These are phyloP conservation scores for Suillus clintonianus DNA, from an alignment of 768 basidiomycete species.

Conservation along the genomic window DNA sequence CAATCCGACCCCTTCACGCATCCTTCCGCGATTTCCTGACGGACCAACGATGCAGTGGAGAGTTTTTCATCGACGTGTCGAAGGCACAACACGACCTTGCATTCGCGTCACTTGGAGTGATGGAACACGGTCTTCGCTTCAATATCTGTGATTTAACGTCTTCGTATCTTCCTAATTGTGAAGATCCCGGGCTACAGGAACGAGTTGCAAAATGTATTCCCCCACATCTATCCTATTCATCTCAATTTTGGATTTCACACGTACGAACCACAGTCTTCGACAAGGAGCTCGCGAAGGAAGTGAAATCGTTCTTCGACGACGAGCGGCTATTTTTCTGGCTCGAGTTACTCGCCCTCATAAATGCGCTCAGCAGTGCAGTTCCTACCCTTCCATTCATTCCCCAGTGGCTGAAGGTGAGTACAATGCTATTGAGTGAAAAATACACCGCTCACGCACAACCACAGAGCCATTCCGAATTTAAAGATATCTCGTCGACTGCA, in stretches of 20 bases:
- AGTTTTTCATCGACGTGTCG: constrained; percentile 14
- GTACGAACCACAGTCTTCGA: not conserved
- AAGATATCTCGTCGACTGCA: constrained; percentile 1
- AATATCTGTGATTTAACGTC: too few species aligned
- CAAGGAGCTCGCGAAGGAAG: not conserved
- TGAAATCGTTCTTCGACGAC: not conserved
- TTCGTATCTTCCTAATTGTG: too few species aligned
- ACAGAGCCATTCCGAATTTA: not conserved
- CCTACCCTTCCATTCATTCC: not conserved
- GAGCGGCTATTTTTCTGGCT: constrained; percentile 11
- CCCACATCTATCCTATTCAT: constrained; percentile 8
- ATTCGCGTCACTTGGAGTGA: constrained; percentile 21
- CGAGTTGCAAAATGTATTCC: too few species aligned
- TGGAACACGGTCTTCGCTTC: too few species aligned
- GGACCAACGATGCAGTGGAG: constrained; percentile 10
- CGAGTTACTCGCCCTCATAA: not conserved
- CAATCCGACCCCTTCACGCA: too few species aligned
- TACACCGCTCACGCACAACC: not conserved
- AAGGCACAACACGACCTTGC: constrained; percentile 19
- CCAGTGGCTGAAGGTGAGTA: not conserved
- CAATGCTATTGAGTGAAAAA: too few species aligned
- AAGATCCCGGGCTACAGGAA: too few species aligned
- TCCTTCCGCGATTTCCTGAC: constrained; percentile 28
- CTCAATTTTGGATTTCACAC: constrained; percentile 12
- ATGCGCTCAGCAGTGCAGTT: not conserved